Evolutionary conservation across 495 filamentous ascomycete genomes (phyloP).

Genomic region (Penicillium crystallinum): DNA sequence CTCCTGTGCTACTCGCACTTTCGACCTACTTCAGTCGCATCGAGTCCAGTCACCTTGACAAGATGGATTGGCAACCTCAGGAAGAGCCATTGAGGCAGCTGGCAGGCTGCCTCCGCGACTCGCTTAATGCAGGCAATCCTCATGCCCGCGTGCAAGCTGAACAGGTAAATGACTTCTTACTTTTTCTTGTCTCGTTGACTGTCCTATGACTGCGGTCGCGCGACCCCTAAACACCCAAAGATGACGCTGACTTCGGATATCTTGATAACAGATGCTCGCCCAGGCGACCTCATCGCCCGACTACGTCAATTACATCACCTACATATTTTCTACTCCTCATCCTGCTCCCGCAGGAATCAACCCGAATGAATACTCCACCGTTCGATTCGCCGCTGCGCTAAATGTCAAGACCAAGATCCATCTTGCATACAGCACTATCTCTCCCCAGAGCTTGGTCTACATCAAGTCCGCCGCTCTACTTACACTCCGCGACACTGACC

Average conservation of each 20-base stretch:
- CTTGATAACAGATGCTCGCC: slow-evolving; percentile 70
- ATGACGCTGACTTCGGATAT: background rate
- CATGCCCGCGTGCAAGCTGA: slow-evolving; percentile 75
- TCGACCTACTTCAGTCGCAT: slow-evolving; percentile 18
- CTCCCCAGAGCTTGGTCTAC: slow-evolving; percentile 61
- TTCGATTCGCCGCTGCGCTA: slow-evolving; percentile 80
- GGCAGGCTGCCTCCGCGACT: slow-evolving; percentile 83
- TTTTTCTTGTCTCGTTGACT: slow-evolving; percentile 11
- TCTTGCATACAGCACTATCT: slow-evolving; percentile 62
- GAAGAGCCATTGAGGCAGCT: slow-evolving; percentile 82
- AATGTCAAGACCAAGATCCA: slow-evolving; percentile 94
- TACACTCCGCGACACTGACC: slow-evolving; percentile 73
- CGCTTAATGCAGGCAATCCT: slow-evolving; percentile 74
- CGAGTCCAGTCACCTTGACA: slow-evolving; percentile 16
- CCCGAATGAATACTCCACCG: slow-evolving; percentile 58
- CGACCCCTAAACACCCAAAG: background rate
- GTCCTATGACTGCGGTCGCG: background rate
- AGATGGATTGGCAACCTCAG: slow-evolving; percentile 91
- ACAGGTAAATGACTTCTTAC: slow-evolving; percentile 28
- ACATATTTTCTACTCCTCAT: slow-evolving; percentile 71
- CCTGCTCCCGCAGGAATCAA: slow-evolving; percentile 54
- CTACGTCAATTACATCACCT: slow-evolving; percentile 95
- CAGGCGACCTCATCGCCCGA: slow-evolving; percentile 88
- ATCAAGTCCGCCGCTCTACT: slow-evolving; percentile 73
- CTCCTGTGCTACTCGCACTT: slow-evolving; percentile 28